These are phyloP conservation scores for Holtermannia corniformis DNA, from an alignment of 768 basidiomycete genomes.

Conservation along the genomic window DNA sequence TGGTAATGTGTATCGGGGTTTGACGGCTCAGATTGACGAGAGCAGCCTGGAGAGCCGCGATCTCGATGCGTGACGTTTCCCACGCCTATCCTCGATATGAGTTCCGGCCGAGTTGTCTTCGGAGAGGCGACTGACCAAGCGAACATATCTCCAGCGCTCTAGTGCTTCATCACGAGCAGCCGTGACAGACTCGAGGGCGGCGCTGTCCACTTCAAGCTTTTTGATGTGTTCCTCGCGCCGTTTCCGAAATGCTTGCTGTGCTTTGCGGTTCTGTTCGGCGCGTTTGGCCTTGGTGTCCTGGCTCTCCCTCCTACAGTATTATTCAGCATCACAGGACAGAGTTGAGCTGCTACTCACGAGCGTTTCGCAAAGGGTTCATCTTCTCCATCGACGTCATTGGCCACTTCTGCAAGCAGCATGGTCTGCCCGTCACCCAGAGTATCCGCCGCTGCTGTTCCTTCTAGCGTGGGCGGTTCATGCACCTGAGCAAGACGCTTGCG, in stretches of 20 bases:
- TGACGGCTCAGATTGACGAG: background rate
- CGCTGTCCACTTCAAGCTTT: conserved; percentile 23
- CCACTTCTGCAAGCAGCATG: too few species aligned
- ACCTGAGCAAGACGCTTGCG: background rate
- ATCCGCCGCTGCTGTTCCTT: too few species aligned
- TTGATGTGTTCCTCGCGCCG: conserved; percentile 54
- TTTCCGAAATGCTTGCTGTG: conserved; percentile 83
- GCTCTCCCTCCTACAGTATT: background rate
- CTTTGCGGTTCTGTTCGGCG: conserved; percentile 90
- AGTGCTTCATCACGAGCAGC: conserved; percentile 9
- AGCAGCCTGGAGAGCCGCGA: conserved; percentile 12
- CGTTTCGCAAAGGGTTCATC: too few species aligned
- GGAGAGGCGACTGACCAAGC: conserved; percentile 15
- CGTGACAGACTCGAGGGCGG: conserved; percentile 18
- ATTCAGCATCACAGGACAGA: background rate
- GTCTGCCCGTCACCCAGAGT: too few species aligned
- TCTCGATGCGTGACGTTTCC: conserved; percentile 11
- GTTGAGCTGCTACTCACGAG: too few species aligned
- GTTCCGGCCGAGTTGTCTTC: background rate
- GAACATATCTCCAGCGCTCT: conserved; percentile 8
- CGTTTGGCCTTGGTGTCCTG: conserved; percentile 47
- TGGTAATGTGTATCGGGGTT: background rate
- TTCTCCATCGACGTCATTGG: background rate
- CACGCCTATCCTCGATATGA: conserved; percentile 1
- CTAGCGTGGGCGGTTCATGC: too few species aligned